phyloP scores from a whole-genome alignment of 116 monocot genomes.

The Iris pallida region DNA sequence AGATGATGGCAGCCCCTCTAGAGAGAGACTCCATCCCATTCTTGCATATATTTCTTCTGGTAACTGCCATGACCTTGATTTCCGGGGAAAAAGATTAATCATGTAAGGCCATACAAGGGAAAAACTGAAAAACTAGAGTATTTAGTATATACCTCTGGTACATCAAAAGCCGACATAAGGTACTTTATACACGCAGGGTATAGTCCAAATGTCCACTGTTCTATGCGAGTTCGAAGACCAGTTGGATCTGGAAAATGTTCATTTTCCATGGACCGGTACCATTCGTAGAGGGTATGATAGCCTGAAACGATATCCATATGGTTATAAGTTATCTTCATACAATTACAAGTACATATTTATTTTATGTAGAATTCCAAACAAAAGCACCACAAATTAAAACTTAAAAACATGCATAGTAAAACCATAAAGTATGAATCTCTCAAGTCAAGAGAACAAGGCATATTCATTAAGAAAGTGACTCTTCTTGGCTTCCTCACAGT shows the following conservation, averaged over 20 bases:
- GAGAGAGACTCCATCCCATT: constrained; percentile 73
- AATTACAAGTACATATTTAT: too few species aligned
- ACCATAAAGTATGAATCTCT: too few species aligned
- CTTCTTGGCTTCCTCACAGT: too few species aligned
- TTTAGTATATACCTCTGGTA: constrained; percentile 63
- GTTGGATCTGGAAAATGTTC: constrained; percentile 97
- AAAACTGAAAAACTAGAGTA: background rate
- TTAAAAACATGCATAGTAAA: too few species aligned
- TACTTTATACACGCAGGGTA: constrained; percentile 99
- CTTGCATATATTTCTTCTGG: constrained; percentile 79
- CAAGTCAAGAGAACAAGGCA: too few species aligned
- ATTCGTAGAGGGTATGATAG: constrained; percentile 92
- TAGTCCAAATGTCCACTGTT: constrained; percentile 89
- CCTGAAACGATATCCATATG: constrained; percentile 31
- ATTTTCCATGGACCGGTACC: constrained; percentile 89
- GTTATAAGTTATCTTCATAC: too few species aligned
- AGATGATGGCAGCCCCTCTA: constrained; percentile 72
- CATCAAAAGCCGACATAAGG: constrained; percentile 93
- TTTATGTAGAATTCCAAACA: too few species aligned
- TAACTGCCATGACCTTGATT: constrained; percentile 88
- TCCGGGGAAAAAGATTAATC: background rate
- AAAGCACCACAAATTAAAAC: too few species aligned
- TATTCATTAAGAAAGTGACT: too few species aligned
- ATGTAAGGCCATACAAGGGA: too few species aligned
- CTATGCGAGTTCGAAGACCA: constrained; percentile 80